Conservation (phyloP, 495 filamentous ascomycete genomes). For the Neurospora discreta region DNA sequence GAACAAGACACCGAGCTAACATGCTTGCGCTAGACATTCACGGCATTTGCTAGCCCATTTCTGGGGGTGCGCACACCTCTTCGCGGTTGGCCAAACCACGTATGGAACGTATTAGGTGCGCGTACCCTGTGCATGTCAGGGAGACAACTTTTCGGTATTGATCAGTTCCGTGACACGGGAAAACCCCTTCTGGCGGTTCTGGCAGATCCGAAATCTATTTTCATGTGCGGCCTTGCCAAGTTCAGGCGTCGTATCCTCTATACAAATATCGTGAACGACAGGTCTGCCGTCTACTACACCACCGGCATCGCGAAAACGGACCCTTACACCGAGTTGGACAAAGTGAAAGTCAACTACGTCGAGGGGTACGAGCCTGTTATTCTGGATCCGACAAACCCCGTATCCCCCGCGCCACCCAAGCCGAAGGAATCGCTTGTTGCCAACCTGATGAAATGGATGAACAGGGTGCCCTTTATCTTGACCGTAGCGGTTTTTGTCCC, state of each 20-base stretch:
- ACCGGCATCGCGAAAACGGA: conserved; percentile 61
- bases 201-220: conserved; percentile 75
- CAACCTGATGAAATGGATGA: conserved; percentile 19
- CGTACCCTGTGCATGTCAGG: conserved; percentile 69
- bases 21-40: conserved; percentile 59
- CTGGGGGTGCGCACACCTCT: conserved; percentile 73
- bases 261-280: conserved; percentile 77
- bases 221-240: conserved; percentile 62
- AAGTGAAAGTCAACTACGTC: conserved; percentile 58
- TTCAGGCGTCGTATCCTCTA: conserved; percentile 71
- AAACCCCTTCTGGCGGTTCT: conserved; percentile 70
- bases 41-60: conserved; percentile 84
- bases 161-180: conserved; percentile 71
- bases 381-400: conserved; percentile 55
- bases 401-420: conserved; percentile 32
- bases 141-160: conserved; percentile 76
- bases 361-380: conserved; percentile 64
- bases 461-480: conserved; percentile 45
- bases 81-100: conserved; percentile 49
- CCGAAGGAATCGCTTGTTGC: conserved; percentile 14
- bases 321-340: conserved; percentile 57
- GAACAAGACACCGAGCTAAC: conserved; percentile 8
- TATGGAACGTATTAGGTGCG: conserved; percentile 77
- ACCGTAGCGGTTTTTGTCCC: conserved; percentile 56
- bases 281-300: conserved; percentile 71